Conservation (phyloP, 2,329 filamentous ascomycete genomes). For the Coniella lustricola region DNA sequence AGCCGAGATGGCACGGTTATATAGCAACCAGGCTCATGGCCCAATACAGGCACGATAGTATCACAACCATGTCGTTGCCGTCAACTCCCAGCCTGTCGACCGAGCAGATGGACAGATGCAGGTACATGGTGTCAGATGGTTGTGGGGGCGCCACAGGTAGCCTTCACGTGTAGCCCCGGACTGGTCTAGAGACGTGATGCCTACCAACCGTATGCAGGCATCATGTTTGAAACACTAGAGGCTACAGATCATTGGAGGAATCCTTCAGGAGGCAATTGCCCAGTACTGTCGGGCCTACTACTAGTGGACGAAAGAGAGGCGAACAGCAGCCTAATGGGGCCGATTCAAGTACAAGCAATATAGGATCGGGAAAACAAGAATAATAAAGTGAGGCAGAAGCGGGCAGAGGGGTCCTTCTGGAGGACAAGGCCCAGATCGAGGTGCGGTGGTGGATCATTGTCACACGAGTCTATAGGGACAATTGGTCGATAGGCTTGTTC, state of each 20-base stretch:
- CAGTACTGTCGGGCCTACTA: background rate
- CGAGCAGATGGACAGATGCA: background rate
- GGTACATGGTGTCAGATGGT: background rate
- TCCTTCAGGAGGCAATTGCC: background rate
- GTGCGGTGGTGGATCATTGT: too few species aligned
- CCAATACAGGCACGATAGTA: background rate
- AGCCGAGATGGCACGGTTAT: background rate
- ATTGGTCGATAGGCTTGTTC: too few species aligned
- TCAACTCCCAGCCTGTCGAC: background rate
- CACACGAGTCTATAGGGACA: too few species aligned
- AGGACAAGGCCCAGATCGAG: too few species aligned
- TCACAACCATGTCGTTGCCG: too few species aligned
- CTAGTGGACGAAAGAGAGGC: too few species aligned
- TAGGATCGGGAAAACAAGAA: too few species aligned
- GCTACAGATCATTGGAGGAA: background rate
- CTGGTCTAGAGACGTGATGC: background rate
- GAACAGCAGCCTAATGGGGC: too few species aligned
- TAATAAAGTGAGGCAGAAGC: too few species aligned
- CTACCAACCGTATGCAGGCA: background rate
- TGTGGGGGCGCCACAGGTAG: background rate
- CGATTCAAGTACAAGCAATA: too few species aligned
- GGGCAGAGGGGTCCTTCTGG: too few species aligned
- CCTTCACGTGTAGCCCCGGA: background rate
- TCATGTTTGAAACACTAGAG: constrained; percentile 3
- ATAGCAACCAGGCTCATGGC: background rate